These are phyloP conservation scores for Tetrapisispora fleetii DNA, from an alignment of 805 yeast genomes.

Conservation along the genomic window DNA sequence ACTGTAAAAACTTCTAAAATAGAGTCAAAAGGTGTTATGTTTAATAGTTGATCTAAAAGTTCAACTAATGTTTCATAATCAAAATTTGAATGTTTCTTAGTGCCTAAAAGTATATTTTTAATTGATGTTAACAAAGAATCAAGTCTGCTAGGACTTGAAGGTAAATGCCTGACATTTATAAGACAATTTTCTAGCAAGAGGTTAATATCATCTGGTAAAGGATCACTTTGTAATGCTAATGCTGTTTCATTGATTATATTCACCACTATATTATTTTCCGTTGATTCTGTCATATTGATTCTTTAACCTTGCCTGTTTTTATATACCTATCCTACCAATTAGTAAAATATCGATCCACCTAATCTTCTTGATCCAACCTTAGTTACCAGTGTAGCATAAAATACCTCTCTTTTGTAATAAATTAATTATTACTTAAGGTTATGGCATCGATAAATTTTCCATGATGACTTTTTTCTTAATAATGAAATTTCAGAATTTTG, in stretches of 20 bases:
- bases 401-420: too few species aligned
- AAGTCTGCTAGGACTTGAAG: constrained; percentile 7
- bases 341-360: too few species aligned
- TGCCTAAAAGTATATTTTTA: constrained; percentile 10
- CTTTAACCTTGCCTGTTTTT: too few species aligned
- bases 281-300: not conserved
- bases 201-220: constrained; percentile 7
- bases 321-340: too few species aligned
- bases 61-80: constrained; percentile 18
- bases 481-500: too few species aligned
- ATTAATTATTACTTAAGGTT: too few species aligned
- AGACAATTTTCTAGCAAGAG: constrained; percentile 12
- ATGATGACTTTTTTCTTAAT: too few species aligned
- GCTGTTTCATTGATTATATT: not conserved
- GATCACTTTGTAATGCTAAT: not conserved
- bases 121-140: constrained; percentile 10
- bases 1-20: constrained; percentile 14
- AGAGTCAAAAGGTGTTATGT: constrained; percentile 17
- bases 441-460: too few species aligned
- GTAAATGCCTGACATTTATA: constrained; percentile 13
- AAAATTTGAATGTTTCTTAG: constrained; percentile 3
- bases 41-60: constrained; percentile 12
- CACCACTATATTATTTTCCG: not conserved
- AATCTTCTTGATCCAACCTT: too few species aligned
- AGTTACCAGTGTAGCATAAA: too few species aligned